phyloP scores from a whole-genome alignment of 371 early-diverging fungal species.

The Mucor ambiguus region DNA sequence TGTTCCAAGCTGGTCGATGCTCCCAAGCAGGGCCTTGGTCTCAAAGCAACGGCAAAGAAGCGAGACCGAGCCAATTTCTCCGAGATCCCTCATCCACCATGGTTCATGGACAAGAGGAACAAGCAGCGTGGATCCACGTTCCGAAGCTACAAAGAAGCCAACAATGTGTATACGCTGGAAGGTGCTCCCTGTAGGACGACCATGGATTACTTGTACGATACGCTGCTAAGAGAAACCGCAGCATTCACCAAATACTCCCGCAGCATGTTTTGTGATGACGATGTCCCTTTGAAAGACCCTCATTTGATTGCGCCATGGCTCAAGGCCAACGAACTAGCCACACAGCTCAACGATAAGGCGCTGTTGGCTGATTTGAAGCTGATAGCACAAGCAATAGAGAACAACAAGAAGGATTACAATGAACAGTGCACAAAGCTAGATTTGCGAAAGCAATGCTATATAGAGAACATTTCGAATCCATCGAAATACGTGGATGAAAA shows the following conservation, averaged over 20 bases:
- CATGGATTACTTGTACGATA: conserved; percentile 41
- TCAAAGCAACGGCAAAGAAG: conserved; percentile 19
- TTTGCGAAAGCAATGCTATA: conserved; percentile 10
- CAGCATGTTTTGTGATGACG: conserved; percentile 35
- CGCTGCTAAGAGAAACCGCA: conserved; percentile 33
- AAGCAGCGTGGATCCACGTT: conserved; percentile 29
- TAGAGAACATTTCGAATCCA: conserved; percentile 31
- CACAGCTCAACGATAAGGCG: conserved; percentile 11
- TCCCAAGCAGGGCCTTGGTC: conserved; percentile 48
- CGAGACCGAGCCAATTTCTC: conserved; percentile 25
- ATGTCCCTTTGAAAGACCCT: conserved; percentile 27
- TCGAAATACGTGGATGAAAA: neutral
- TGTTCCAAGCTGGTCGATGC: conserved; percentile 52
- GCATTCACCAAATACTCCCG: conserved; percentile 32
- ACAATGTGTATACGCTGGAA: conserved; percentile 19
- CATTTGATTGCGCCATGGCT: conserved; percentile 34
- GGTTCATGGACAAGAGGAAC: conserved; percentile 47
- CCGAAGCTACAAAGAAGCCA: conserved; percentile 24
- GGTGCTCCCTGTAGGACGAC: conserved; percentile 27
- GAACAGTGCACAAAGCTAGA: conserved; percentile 16
- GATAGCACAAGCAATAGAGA: conserved; percentile 17
- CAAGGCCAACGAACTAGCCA: conserved; percentile 22
- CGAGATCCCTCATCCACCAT: conserved; percentile 33
- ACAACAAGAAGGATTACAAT: conserved; percentile 14
- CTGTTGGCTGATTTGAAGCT: conserved; percentile 28